phyloP scores from a whole-genome alignment of 306 rosid species.

The Cucumis cinereus region DNA sequence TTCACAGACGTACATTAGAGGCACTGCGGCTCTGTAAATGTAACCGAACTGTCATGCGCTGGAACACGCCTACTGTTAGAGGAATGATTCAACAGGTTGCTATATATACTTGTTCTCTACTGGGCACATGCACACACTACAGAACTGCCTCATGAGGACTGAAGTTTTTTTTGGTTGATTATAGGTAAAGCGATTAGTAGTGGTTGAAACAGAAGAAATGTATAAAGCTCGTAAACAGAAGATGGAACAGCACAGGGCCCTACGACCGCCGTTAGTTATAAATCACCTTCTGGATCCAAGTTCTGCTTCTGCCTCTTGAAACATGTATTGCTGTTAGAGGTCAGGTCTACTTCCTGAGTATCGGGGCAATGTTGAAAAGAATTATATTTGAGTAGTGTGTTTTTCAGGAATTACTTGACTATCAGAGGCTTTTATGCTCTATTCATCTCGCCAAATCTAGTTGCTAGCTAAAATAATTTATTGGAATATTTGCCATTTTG shows the following conservation, averaged over 20 bases:
- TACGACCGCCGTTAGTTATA: constrained; percentile 56
- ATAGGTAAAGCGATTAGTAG: constrained; percentile 84
- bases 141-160: neutral
- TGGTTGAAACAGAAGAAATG: constrained; percentile 85
- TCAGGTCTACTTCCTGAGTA: constrained; percentile 18
- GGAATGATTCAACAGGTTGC: constrained; percentile 92
- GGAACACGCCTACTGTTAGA: constrained; percentile 84
- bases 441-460: neutral
- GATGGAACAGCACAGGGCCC: constrained; percentile 40
- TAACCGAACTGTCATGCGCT: constrained; percentile 89
- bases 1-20: constrained; percentile 78
- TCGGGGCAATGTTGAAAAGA: constrained; percentile 11
- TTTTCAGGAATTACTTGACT: constrained; percentile 6
- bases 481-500: neutral
- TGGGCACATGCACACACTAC: neutral
- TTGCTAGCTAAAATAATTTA: neutral
- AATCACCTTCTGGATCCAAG: constrained; percentile 40
- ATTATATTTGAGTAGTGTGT: constrained; percentile 6
- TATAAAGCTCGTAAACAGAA: constrained; percentile 67
- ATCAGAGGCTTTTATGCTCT: neutral
- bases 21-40: constrained; percentile 71
- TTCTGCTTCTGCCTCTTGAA: constrained; percentile 31
- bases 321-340: constrained; percentile 13
- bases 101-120: neutral
- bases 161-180: constrained; percentile 3